phyloP scores from a whole-genome alignment of 768 basidiomycete genomes.

The Bullera alba region DNA sequence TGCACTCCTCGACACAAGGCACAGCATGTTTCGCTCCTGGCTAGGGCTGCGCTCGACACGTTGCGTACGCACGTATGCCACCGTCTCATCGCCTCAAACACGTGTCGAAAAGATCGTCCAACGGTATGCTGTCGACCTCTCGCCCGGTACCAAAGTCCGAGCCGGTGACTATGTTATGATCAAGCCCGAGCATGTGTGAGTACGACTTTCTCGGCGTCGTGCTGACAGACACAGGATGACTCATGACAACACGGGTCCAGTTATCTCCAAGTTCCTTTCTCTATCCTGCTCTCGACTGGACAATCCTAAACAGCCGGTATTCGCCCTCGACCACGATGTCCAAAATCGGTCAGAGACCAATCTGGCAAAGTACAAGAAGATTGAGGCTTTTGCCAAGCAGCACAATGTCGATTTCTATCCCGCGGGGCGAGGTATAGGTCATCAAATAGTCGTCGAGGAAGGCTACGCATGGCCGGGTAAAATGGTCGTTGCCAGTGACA shows the following conservation, averaged over 20 bases:
- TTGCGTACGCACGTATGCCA: no score
- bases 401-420: slow-evolving; percentile 92
- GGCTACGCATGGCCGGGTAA: slow-evolving; percentile 96
- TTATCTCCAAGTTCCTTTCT: slow-evolving; percentile 94
- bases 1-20: no score
- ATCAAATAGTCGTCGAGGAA: slow-evolving; percentile 95
- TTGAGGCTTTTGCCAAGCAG: slow-evolving; percentile 79
- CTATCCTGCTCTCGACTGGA: slow-evolving; percentile 81
- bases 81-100: slow-evolving; percentile 56
- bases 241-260: slow-evolving; percentile 90
- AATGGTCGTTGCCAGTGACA: slow-evolving; percentile 91
- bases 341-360: slow-evolving; percentile 91
- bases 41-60: no score
- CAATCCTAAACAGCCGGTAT: slow-evolving; percentile 77
- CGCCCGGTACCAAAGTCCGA: slow-evolving; percentile 68
- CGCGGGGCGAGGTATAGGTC: slow-evolving; percentile 93
- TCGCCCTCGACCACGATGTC: slow-evolving; percentile 96
- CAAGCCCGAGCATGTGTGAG: slow-evolving; percentile 79
- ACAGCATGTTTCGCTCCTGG: no score
- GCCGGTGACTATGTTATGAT: slow-evolving; percentile 99
- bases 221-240: slow-evolving; percentile 42
- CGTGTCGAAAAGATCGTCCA: slow-evolving; percentile 97
- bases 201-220: neutral
- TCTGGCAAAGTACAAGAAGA: slow-evolving; percentile 80
- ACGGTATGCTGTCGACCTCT: slow-evolving; percentile 86